Base-by-base conservation (phyloP, 2,329 filamentous ascomycete species). In the Pyrenophora graminea region DNA sequence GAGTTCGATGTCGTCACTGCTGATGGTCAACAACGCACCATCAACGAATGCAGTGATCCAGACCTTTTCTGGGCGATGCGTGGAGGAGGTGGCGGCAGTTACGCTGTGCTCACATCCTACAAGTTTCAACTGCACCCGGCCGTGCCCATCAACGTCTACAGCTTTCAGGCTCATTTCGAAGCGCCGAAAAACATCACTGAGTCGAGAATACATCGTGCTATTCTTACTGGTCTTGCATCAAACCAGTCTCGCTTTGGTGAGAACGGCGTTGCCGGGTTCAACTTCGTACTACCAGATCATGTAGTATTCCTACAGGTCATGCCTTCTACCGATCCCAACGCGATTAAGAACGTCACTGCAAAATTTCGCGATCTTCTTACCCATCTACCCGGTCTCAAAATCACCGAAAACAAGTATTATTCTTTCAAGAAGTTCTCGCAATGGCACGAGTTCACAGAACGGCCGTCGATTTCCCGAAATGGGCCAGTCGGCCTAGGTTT, bases 51-150 rank as follows among this genome's bases (percentile, higher is more conserved):
- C 46, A 66, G 38, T 8, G 66, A 71, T 39, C 64, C 69, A 0
- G 66, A 71, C 12, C 63, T 72, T 2, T 72, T 72, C 55, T 73
- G 68, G 69, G 70, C 70, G 7, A 71, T 73, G 66, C 63, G 69
- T 40, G 69, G 70, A 45, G 69, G 69, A 3, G 70, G 70, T 40
- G 69, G 70, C 2, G 66, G 69, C n/a, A 73, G 66, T 6, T 72
- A 66, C 34, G 70, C 66, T 6, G 65, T 72, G n/a, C 51, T 72
- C 37, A 68, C 61, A 13, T 68, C 68, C 2, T 73, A 73, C 57
- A 71, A 68, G 53, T 73, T 73, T 45, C 67, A 70, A 46, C 58
- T 73, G 1, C 67, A 73, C 32, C 63, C 63, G 1, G 61, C 64
- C 4, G 66, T 69, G 0, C 67, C 68, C 15, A 57, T 73, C 48